These are phyloP conservation scores for Pseudopithomyces chartarum DNA, from an alignment of 2,329 filamentous ascomycete species.

Conservation along the genomic window DNA sequence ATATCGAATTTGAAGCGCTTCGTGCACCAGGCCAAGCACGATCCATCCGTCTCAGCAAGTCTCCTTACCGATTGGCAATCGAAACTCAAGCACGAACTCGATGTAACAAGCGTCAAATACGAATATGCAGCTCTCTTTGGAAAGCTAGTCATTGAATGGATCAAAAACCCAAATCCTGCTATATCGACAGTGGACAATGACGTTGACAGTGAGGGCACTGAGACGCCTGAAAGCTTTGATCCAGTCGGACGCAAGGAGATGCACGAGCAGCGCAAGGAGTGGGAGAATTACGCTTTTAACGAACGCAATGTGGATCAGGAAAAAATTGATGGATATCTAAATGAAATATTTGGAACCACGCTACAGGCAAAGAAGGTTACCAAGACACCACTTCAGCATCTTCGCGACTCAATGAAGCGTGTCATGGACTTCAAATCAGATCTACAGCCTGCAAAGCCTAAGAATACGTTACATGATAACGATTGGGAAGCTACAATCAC, in stretches of 20 bases:
- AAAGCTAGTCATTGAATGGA: slow-evolving; percentile 34
- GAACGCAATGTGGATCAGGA: slow-evolving; percentile 51
- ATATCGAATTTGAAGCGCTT: slow-evolving; percentile 28
- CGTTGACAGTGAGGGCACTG: slow-evolving; percentile 4
- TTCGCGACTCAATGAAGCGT: slow-evolving; percentile 47
- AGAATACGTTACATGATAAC: slow-evolving; percentile 25
- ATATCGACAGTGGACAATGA: not conserved
- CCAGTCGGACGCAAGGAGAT: slow-evolving; percentile 49
- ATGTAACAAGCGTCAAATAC: slow-evolving; percentile 35
- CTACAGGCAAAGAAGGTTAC: slow-evolving; percentile 48
- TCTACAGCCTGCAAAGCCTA: slow-evolving; percentile 14
- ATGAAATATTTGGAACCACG: slow-evolving; percentile 55
- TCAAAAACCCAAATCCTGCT: slow-evolving; percentile 30
- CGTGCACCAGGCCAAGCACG: slow-evolving; percentile 31
- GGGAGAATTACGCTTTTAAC: slow-evolving; percentile 63
- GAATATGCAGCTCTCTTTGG: slow-evolving; percentile 35
- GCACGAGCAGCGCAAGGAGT: slow-evolving; percentile 50
- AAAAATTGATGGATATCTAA: slow-evolving; percentile 57
- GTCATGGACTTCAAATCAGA: slow-evolving; percentile 28
- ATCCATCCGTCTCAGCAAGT: slow-evolving; percentile 29
- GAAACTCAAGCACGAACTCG: slow-evolving; percentile 29
- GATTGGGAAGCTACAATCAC: slow-evolving; percentile 18
- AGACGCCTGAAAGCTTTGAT: slow-evolving; percentile 46
- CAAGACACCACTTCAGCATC: slow-evolving; percentile 41
- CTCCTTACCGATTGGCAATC: slow-evolving; percentile 30